Conservation (phyloP, 2,329 filamentous ascomycete genomes). For the Aspergillus transmontanensis region DNA sequence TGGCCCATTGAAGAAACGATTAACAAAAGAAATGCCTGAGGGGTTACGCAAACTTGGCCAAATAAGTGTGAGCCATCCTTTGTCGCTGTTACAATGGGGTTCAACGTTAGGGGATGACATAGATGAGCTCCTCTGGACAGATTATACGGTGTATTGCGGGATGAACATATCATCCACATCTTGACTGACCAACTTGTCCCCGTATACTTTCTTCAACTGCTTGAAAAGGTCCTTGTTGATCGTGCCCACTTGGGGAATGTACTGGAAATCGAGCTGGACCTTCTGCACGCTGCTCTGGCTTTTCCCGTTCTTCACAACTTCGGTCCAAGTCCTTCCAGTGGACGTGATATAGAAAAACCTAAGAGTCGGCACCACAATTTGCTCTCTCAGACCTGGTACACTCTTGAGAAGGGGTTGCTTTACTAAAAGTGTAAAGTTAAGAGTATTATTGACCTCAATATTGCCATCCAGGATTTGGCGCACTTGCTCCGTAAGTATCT, state of each 20-base stretch:
- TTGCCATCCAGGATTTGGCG: neutral
- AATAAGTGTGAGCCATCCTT: too few species aligned
- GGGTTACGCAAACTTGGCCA: too few species aligned
- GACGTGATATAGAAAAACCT: neutral
- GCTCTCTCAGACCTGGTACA: neutral
- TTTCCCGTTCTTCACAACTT: neutral
- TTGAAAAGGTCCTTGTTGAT: neutral
- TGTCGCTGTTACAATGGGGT: too few species aligned
- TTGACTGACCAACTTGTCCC: neutral
- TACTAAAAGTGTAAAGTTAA: neutral
- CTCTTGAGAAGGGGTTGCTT: neutral
- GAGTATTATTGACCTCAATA: neutral
- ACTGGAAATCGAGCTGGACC: neutral
- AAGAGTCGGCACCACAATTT: neutral
- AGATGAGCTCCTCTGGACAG: too few species aligned
- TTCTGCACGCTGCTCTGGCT: neutral
- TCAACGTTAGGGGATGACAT: too few species aligned
- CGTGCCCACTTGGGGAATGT: neutral
- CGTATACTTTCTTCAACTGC: neutral
- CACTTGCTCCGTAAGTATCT: neutral
- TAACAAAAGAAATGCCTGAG: too few species aligned
- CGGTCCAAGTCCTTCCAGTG: neutral
- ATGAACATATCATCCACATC: too few species aligned
- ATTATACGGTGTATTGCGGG: too few species aligned
- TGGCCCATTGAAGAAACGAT: too few species aligned